Evolutionary conservation across 2,329 filamentous ascomycete species (phyloP), one percentile per base, ranked within the genome.

Genomic region (Colletotrichum sp.): DNA sequence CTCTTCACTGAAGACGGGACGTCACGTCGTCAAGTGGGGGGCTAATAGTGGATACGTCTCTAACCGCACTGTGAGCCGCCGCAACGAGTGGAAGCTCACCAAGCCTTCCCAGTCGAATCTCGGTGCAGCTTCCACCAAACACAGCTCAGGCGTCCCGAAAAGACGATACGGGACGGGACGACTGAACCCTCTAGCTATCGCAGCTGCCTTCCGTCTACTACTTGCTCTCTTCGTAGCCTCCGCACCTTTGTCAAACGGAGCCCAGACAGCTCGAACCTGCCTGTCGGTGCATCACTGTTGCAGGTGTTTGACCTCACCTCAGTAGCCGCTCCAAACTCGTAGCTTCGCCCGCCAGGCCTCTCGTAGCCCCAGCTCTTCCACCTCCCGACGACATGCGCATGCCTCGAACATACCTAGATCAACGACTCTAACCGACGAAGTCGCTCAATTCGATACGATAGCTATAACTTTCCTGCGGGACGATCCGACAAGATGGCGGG

Each of bases 401-500:
- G 3, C 15, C 34, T 59, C 70, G n/a, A 60, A 19, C 22, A 16
- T 34, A 39, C 30, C 32, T 16, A 39, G 48, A 48, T 15, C 68
- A 22, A 65, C 67, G 64, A 73, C 13, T 44, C 16, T 32, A 68
- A 22, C 39, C 63, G 64, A 73, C 16, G n/a, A 16, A 30, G 32
- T 44, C 22, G 28, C n/a, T 22, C 48, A 25, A 64, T 59, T 69
- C 74, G 52, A 75, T 27, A 39, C 48, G 32, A 28, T 9, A 34
- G 44, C 16, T 22, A 30, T 15, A 61, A 30, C 2, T 30, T 27
- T 16, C 48, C 34, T 19, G 44, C 32, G 59, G 44, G 64, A 63
- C 27, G 39, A 79, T 6, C 79, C 80, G 19, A 60, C 68, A 77
- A 30, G 32, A 82, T 82, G 81, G 76, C 77, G 72, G 52, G 75